Conservation (phyloP, 2,329 filamentous ascomycete species). For the Aspergillus amoenus region DNA sequence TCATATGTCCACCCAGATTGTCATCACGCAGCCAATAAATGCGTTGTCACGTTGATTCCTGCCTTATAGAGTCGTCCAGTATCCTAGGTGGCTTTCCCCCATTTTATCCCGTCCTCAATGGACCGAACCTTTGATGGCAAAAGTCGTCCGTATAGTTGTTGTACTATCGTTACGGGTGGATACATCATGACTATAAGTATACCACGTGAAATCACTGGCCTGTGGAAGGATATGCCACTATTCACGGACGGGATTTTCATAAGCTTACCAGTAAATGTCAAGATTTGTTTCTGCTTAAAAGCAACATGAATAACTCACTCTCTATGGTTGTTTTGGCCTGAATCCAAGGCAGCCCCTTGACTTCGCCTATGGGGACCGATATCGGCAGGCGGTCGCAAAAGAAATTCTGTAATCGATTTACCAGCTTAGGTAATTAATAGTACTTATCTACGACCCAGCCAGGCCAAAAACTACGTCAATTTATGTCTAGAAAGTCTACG, state of each 20-base stretch:
- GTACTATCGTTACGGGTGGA: background rate
- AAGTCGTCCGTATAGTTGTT: background rate
- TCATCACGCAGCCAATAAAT: slow-evolving; percentile 8
- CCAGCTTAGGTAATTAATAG: background rate
- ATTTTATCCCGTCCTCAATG: background rate
- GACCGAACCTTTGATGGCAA: background rate
- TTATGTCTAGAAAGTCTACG: slow-evolving; percentile 8
- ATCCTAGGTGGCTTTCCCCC: background rate
- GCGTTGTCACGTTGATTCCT: slow-evolving; percentile 16
- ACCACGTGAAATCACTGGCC: background rate
- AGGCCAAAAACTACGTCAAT: background rate
- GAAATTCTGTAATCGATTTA: background rate
- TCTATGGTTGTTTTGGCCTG: background rate
- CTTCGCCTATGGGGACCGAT: background rate
- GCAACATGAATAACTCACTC: background rate
- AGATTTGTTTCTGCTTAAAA: no score
- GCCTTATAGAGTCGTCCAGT: background rate
- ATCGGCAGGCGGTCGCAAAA: background rate
- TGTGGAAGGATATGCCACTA: background rate
- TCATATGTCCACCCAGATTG: slow-evolving; percentile 13
- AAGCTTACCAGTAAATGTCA: no score
- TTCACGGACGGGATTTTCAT: background rate
- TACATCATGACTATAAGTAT: background rate
- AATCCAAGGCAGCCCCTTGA: background rate
- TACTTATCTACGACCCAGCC: background rate